A percentile compares a stretch with the other conserved stretches of the same genome.
Conservation (phyloP, 805 yeast genomes). For the Cyberlindnera nakhonratchasimensis region DNA sequence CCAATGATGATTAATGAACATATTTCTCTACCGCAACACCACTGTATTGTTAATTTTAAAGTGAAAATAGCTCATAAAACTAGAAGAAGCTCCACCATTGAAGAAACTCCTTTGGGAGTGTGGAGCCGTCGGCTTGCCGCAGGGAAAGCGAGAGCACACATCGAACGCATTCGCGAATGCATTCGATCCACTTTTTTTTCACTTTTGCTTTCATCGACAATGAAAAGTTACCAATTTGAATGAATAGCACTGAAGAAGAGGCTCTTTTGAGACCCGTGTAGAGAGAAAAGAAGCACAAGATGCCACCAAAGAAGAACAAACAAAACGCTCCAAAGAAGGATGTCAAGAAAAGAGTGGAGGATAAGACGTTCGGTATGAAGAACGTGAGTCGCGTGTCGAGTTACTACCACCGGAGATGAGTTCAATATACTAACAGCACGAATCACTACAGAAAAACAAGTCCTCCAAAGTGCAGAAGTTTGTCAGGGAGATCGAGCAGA, state of each 20-base stretch:
- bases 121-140: too few species aligned
- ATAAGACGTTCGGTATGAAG: slow-evolving; percentile 93
- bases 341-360: slow-evolving; percentile 68
- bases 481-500: slow-evolving; percentile 61
- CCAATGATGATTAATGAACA: neutral
- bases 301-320: slow-evolving; percentile 82
- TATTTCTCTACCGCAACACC: neutral
- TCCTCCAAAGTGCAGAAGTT: slow-evolving; percentile 82
- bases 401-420: slow-evolving; percentile 1
- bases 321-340: slow-evolving; percentile 45
- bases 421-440: slow-evolving; percentile 2
- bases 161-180: slow-evolving; percentile 1
- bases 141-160: neutral
- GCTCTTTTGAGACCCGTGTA: neutral
- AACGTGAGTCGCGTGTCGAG: slow-evolving; percentile 36
- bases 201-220: neutral
- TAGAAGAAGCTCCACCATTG: too few species aligned
- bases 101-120: neutral
- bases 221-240: neutral
- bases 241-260: neutral
- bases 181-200: slow-evolving; percentile 1
- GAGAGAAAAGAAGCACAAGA: slow-evolving; percentile 27
- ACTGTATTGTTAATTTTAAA: neutral
- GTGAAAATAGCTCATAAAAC: too few species aligned
- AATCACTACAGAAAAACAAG: slow-evolving; percentile 66